A percentile compares a stretch with the other conserved stretches of the same genome.
phyloP scores from a whole-genome alignment of 768 basidiomycete species.

The Filobasidium wieringae region DNA sequence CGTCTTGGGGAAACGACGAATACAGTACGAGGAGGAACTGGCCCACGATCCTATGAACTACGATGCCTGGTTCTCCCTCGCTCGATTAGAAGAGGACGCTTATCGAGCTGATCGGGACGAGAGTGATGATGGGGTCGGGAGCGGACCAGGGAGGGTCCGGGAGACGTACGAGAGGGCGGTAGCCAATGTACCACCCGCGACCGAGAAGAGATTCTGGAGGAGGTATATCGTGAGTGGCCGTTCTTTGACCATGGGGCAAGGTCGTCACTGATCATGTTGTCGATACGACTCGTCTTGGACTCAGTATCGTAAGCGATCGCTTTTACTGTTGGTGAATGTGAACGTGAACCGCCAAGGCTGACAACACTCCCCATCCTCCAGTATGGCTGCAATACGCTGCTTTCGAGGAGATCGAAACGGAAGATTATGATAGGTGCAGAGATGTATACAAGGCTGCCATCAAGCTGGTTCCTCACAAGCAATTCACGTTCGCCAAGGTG shows the following conservation, averaged over 20 bases:
- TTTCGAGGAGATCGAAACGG: constrained; percentile 91
- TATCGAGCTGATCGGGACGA: constrained; percentile 60
- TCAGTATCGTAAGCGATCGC: constrained; percentile 1
- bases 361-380: neutral
- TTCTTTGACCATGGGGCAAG: neutral
- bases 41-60: constrained; percentile 85
- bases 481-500: constrained; percentile 87
- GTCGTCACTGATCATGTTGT: too few relatives aligned
- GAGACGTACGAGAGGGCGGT: constrained; percentile 95
- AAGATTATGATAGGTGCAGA: constrained; percentile 74
- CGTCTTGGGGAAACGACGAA: constrained; percentile 91
- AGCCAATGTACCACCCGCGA: constrained; percentile 85
- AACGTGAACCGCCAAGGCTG: neutral
- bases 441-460: constrained; percentile 88
- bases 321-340: neutral
- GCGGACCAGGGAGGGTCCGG: constrained; percentile 53
- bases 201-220: constrained; percentile 60
- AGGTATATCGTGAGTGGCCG: constrained; percentile 39
- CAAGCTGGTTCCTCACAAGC: constrained; percentile 82
- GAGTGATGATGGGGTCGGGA: constrained; percentile 48
- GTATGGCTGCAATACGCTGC: constrained; percentile 90
- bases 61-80: constrained; percentile 96
- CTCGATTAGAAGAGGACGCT: constrained; percentile 82
- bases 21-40: constrained; percentile 96
- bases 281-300: too few relatives aligned